phyloP scores from a whole-genome alignment of 164 flowering plant genomes.

The Pachysandra terminalis region DNA sequence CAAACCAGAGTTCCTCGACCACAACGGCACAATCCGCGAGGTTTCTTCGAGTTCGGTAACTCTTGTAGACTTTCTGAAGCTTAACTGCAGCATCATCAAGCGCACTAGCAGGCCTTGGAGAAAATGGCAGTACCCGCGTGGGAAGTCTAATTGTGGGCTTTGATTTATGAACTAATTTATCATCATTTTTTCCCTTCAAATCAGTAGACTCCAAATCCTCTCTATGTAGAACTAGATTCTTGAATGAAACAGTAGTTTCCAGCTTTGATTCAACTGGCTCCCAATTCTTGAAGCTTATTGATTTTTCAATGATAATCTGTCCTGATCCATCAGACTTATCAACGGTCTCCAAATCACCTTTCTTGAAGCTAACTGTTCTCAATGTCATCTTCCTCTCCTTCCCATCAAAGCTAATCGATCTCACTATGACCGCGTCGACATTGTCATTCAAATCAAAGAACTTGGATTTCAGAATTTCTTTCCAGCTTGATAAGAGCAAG shows the following conservation, averaged over 20 bases:
- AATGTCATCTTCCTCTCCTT: conserved; percentile 21
- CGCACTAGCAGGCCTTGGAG: conserved; percentile 33
- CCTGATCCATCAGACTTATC: conserved; percentile 17
- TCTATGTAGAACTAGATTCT: conserved; percentile 10
- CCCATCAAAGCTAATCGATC: conserved; percentile 33
- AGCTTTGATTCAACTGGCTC: conserved; percentile 22
- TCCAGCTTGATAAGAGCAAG: conserved; percentile 31
- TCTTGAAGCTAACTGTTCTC: conserved; percentile 35
- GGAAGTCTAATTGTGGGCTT: conserved; percentile 8
- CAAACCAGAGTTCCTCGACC: conserved; percentile 67
- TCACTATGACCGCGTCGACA: conserved; percentile 20
- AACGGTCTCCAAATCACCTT: no score
- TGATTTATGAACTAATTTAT: not conserved
- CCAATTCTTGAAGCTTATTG: conserved; percentile 35
- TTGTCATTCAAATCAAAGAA: conserved; percentile 13
- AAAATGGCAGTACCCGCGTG: conserved; percentile 10
- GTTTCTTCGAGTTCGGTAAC: conserved; percentile 67
- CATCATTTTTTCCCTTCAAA: conserved; percentile 5
- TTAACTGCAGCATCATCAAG: conserved; percentile 60
- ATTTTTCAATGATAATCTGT: conserved; percentile 19
- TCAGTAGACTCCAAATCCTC: not conserved
- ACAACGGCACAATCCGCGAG: conserved; percentile 80
- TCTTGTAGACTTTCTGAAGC: conserved; percentile 69
- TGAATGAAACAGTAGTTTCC: conserved; percentile 26
- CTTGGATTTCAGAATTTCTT: conserved; percentile 13